Conservation (phyloP, 768 basidiomycete species). For the Suillus lakei region DNA sequence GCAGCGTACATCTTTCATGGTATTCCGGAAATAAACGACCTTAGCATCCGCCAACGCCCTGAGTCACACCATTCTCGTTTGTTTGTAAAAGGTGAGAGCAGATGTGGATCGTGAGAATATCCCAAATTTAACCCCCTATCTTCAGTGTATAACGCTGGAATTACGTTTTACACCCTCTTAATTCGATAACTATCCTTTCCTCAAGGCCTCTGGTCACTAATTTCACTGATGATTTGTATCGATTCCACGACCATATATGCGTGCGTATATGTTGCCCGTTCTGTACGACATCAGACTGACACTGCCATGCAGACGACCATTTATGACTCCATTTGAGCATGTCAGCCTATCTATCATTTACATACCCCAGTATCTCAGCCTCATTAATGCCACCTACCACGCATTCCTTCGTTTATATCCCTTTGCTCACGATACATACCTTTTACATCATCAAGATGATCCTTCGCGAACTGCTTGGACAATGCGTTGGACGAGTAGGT, state of each 20-base stretch:
- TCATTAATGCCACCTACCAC: conserved; percentile 21
- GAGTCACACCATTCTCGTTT: conserved; percentile 10
- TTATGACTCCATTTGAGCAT: conserved; percentile 25
- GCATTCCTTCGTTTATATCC: conserved; percentile 29
- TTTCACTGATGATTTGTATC: conserved; percentile 25
- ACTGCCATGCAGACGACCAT: conserved; percentile 27
- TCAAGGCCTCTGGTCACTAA: conserved; percentile 33
- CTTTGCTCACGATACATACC: conserved; percentile 22
- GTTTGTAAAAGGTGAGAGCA: conserved; percentile 30
- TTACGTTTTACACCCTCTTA: conserved; percentile 29
- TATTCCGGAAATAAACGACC: conserved; percentile 55
- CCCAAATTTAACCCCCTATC: conserved; percentile 11
- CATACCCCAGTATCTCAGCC: conserved; percentile 33
- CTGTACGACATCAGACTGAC: conserved; percentile 10
- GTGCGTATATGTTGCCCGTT: conserved; percentile 4
- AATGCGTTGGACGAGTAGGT: not conserved
- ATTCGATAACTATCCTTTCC: conserved; percentile 30
- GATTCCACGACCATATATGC: conserved; percentile 34
- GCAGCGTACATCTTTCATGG: conserved; percentile 82
- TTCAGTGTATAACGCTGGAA: conserved; percentile 32
- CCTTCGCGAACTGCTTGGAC: conserved; percentile 4
- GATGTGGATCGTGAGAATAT: not conserved
- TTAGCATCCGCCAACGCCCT: conserved; percentile 14
- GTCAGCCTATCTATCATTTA: conserved; percentile 26
- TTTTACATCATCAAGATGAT: conserved; percentile 8